These are phyloP conservation scores for Penicillium angulare DNA, from an alignment of 495 filamentous ascomycete species.

Conservation along the genomic window DNA sequence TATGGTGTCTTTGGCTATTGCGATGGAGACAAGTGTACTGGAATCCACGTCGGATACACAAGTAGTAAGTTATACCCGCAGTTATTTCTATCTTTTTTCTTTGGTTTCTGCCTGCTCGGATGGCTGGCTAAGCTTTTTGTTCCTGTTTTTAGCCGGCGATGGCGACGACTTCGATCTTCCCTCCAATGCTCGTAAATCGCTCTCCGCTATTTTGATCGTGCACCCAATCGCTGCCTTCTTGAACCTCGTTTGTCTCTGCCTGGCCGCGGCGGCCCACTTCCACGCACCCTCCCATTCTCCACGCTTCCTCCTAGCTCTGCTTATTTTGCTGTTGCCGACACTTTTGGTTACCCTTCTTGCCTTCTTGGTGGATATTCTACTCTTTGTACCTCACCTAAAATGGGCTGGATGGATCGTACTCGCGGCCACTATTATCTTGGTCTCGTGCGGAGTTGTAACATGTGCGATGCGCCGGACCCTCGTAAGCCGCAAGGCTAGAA, in stretches of 20 bases:
- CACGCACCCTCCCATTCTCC: conserved; percentile 91
- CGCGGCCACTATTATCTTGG: conserved; percentile 83
- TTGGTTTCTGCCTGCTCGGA: conserved; percentile 10
- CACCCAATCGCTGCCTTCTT: conserved; percentile 89
- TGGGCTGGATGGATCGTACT: conserved; percentile 97
- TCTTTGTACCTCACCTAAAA: conserved; percentile 90
- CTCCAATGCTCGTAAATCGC: conserved; percentile 67
- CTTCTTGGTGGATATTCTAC: conserved; percentile 91
- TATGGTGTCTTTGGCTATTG: conserved; percentile 97
- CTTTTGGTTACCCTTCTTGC: conserved; percentile 81
- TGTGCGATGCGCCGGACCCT: conserved; percentile 97
- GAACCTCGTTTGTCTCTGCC: conserved; percentile 76
- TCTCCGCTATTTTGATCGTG: conserved; percentile 89
- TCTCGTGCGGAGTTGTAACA: conserved; percentile 78
- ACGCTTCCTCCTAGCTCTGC: conserved; percentile 75
- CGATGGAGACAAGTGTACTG: conserved; percentile 59
- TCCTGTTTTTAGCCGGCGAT: conserved; percentile 19
- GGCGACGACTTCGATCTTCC: conserved; percentile 71
- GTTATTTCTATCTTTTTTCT: background rate
- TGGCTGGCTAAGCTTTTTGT: background rate
- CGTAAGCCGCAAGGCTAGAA: conserved; percentile 86
- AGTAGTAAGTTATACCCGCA: conserved; percentile 60
- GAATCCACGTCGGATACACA: conserved; percentile 81
- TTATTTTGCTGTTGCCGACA: conserved; percentile 83
- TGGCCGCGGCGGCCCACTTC: conserved; percentile 81